phyloP scores from a whole-genome alignment of 2,329 filamentous ascomycete genomes.

The Fragosphaeria purpurea region DNA sequence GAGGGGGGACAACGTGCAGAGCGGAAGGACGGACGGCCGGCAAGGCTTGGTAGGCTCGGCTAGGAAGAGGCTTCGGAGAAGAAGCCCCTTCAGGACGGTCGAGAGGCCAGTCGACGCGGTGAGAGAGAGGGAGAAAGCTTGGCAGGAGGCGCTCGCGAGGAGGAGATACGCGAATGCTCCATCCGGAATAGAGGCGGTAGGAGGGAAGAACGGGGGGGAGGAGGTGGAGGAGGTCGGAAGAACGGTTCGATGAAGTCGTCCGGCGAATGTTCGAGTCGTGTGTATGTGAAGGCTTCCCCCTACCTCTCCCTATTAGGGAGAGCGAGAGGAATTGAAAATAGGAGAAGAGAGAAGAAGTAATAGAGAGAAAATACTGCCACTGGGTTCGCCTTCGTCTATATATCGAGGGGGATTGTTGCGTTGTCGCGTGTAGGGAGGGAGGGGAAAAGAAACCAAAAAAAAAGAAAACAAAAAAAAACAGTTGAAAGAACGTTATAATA shows the following conservation, averaged over 20 bases:
- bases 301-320: not conserved
- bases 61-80: not conserved
- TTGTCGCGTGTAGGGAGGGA: not conserved
- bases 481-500: no score
- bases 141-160: not conserved
- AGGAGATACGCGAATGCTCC: not conserved
- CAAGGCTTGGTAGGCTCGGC: not conserved
- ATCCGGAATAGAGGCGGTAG: constrained; percentile 2
- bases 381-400: no score
- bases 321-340: not conserved
- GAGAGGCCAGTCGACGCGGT: not conserved
- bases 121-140: not conserved
- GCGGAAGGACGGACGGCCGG: not conserved
- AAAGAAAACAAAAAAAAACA: not conserved
- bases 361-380: no score
- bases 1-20: not conserved
- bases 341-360: not conserved
- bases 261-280: no score
- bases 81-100: not conserved
- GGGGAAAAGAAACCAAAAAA: not conserved
- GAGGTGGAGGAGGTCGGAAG: not conserved
- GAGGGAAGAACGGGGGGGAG: not conserved
- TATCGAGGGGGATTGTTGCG: not conserved
- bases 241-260: no score
- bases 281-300: no score